A percentile compares a stretch with the other conserved stretches of the same genome.
Evolutionary conservation across 257 asterid species (phyloP).

Genomic region (Solanum habrochaites): DNA sequence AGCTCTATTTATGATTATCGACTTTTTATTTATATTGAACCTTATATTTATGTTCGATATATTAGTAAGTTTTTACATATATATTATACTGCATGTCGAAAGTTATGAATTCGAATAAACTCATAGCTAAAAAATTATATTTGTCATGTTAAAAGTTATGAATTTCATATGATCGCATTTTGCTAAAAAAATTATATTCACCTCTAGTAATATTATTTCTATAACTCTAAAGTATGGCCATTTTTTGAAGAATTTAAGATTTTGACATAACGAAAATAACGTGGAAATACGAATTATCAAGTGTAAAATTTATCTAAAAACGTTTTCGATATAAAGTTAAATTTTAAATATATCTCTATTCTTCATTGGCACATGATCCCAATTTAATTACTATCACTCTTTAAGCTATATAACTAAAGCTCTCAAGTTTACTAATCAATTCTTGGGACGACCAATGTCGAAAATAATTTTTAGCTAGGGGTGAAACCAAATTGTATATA

Average conservation of each 20-base stretch:
- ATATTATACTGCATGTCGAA: too few species aligned
- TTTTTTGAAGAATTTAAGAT: too few species aligned
- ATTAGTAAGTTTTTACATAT: background rate
- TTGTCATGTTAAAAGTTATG: background rate
- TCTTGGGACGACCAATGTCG: background rate
- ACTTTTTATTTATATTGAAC: too few species aligned
- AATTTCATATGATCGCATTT: background rate
- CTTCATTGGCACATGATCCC: background rate
- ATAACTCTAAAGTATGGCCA: rapidly evolving
- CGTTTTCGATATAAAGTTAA: too few species aligned
- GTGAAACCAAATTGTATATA: background rate
- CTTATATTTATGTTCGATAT: background rate
- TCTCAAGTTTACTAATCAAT: background rate
- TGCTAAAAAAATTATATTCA: background rate
- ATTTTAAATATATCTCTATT: too few species aligned
- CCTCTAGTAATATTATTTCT: too few species aligned
- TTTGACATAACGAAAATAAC: too few species aligned
- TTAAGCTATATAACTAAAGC: background rate
- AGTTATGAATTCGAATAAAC: too few species aligned
- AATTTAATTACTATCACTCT: background rate
- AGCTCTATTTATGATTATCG: background rate
- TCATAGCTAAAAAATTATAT: too few species aligned
- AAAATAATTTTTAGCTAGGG: background rate
- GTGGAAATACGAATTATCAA: rapidly evolving
- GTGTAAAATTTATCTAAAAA: too few species aligned